Base-by-base conservation (phyloP, 352 stramenopile species). In the Thalassiosira mediterranea region DNA sequence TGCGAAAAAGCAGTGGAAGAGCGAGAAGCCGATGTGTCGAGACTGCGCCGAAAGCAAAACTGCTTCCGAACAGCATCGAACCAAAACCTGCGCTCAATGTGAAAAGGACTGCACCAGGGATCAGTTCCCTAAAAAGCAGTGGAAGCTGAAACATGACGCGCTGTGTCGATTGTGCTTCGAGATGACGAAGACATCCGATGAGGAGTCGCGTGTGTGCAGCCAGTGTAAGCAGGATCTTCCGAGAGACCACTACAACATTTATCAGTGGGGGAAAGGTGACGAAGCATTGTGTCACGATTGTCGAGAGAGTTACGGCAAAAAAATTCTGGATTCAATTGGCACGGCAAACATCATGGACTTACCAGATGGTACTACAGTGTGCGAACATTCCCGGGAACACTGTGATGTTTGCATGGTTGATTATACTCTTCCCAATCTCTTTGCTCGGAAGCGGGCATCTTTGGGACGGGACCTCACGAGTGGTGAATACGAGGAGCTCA, bases 361-460 rank as follows among this genome's bases (percentile, higher is more conserved):
- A n/a, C n/a, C n/a, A n/a, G n/a, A n/a, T n/a, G n/a, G n/a, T n/a
- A n/a, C n/a, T n/a, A 62, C 31, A 17, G 31, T 48, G 10, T 62
- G 53, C 29, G 15, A 7, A 28, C 53, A 62, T 62, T 62, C 53
- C 13, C 48, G 46, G 53, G 53, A 62, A 29, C 29, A 37, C 17
- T 62, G 53, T 21, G 53, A 47, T 4, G 48, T 38, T 15, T 62
- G 53, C 15, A 62, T 62, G 53, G 19, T 62, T 21, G 53, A 62
- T 26, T 62, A 29, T 25, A 62, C 21, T 3, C 53, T 62, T 7
- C 53, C 32, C 2, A 62, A 62, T 47, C 11, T 19, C 15, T 47
- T 62, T 62, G 53, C 53, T 21, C 31, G 25, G 28, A 62, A 62
- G 31, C 46, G 31, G 31, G 10, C 0, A 17, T 21, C n/a, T 62